Evolutionary conservation across 2,329 filamentous ascomycete species (phyloP), one percentile per base, ranked within the genome.

Genomic region (Neonectria neomacrospora): DNA sequence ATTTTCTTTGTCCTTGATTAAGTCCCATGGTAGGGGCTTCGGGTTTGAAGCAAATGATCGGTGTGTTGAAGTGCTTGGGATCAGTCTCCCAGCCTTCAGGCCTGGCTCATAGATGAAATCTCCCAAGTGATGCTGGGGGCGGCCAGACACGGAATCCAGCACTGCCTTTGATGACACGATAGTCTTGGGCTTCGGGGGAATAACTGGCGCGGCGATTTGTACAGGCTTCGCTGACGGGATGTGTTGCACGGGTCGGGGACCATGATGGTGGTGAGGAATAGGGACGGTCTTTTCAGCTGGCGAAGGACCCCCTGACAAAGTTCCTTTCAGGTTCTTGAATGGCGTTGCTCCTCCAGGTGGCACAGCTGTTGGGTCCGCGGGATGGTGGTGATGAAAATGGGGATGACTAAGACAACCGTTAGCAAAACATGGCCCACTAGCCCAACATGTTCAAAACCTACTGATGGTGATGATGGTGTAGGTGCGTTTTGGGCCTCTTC

Each of bases 81-180:
- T 76, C 12, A 86, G 73, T 10, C 85, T 80, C 4, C 81, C 80
- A 0, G 86, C 80, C 67, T 82, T 85, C 4, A 97, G 82, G 6
- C 82, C 85, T 1, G 92, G 88, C 53, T 91, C 85, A 75, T 98
- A 98, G 14, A 97, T 83, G 4, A 92, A 91, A 61, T 93, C 92
- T 34, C 95, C 95, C 2, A 98, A 86, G 75, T 97, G 94, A 58
- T 88, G 86, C 10, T 94, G 90, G 9, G 92, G 91, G 18, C 88
- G 84, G 61, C 90, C 81, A 1, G 90, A 84, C 4, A 95, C 88
- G 30, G 88, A 89, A 2, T 93, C 88, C 12, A 97, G 77, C 0
- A 97, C 87, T 0, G 87, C 84, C 65, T 91, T 85, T 2, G 91
- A 91, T 10, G 86, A 86, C 23, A 97, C 85, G 16, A 85, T 87